Base-by-base conservation (phyloP, 768 basidiomycete genomes). In the Clavaria fumosa region DNA sequence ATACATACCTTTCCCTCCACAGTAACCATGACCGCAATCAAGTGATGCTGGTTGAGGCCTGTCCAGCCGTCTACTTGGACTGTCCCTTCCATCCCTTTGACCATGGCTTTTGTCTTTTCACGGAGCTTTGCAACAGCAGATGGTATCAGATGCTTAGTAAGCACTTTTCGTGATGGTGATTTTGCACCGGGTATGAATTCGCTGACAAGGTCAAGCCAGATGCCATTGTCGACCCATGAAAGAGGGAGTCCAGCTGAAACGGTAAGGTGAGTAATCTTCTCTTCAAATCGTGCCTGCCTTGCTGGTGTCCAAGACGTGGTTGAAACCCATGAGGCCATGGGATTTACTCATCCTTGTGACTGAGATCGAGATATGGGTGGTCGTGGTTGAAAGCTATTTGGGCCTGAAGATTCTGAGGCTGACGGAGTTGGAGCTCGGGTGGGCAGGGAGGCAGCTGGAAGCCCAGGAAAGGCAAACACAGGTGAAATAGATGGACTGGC, bases 41-140 rank as follows among this genome's bases (percentile, higher is more conserved):
- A 44, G 32, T 56, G 51, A 24, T 55, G 53, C 36, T 34, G 23
- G 27, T 56, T 56, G 12, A 45, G 17, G 0, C 53, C 55, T 7
- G 46, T 47, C 55, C 55, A 56, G 20, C 55, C 50, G 46, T 54
- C 50, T 27, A 39, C 45, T 42, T 56, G 51, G 12, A 53, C 14
- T 0, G 47, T 56, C 12, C 22, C 47, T 7, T 41, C 31, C 1
- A 3, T 26, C 7, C 53, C 50, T 17, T 12, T 4, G 22, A 37
- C 26, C 4, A 39, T 39, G 3, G 21, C 34, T 23, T 37, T 43
- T 0, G 43, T 44, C 7, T 31, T 28, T 15, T 34, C 38, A 10
- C 23, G 21, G 30, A 36, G 37, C 12, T 21, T 24, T 15, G 24
- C 15, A 15, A 45, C 30, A 35, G 35, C 38, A 14, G 9, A 7